Evolutionary conservation across 164 flowering plant species (phyloP).

Genomic region (Vitis labrusca): DNA sequence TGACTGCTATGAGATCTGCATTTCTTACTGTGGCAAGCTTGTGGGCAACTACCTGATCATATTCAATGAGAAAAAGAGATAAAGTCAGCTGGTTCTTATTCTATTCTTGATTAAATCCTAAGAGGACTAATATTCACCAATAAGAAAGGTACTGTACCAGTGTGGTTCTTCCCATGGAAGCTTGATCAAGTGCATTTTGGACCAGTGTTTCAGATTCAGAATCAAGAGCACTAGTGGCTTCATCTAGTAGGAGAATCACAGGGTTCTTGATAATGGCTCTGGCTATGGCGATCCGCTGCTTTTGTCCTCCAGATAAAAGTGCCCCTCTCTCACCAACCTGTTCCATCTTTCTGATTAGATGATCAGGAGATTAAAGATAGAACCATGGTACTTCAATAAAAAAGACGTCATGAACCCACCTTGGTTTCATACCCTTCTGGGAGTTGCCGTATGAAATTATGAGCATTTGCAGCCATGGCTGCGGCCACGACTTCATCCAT

Average conservation of each 20-base stretch:
- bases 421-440: constrained; percentile 93
- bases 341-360: background rate
- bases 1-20: constrained; percentile 81
- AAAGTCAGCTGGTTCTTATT: background rate
- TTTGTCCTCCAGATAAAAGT: constrained; percentile 86
- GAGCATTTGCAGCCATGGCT: constrained; percentile 91
- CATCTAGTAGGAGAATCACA: constrained; percentile 79
- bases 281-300: constrained; percentile 90
- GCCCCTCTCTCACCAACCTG: constrained; percentile 87
- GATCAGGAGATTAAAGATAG: too few species aligned
- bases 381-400: background rate
- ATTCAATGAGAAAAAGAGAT: background rate
- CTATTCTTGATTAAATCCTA: too few species aligned
- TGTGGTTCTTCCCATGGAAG: constrained; percentile 90
- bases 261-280: constrained; percentile 86
- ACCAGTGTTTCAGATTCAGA: constrained; percentile 82
- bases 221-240: constrained; percentile 96
- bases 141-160: constrained; percentile 37
- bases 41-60: constrained; percentile 83
- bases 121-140: background rate
- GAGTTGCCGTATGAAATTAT: constrained; percentile 79
- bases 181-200: constrained; percentile 89
- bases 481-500: constrained; percentile 78
- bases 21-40: constrained; percentile 73
- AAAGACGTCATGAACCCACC: constrained; percentile 30